Evolutionary conservation across 164 flowering plant species (phyloP), one percentile per base, ranked within the genome.

Genomic region (Warburgia ugandensis): DNA sequence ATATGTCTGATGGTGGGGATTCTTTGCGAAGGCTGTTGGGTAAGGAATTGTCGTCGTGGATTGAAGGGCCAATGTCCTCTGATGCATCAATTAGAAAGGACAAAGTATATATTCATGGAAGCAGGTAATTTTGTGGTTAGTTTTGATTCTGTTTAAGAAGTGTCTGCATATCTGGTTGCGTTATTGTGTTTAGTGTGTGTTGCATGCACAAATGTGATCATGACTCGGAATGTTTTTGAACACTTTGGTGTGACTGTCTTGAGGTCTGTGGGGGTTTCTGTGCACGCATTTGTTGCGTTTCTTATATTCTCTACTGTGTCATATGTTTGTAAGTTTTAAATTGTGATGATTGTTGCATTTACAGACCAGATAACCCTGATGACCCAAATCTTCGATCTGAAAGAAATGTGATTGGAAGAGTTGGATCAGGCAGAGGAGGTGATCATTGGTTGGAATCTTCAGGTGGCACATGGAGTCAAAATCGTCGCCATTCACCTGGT

Each of bases 61-160:
- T 52, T 55, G 69, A 64, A 17, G 68, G 68, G 4, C 57, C 59
- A 5, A 55, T 32, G 29, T 50, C 55, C 19, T 38, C 42, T 41
- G 58, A 66, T 22, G 22, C 19, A 5, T 52, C 55, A 2, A 40
- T 26, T 35, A 38, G 63, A 43, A 71, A 63, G 41, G 65, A 59
- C 21, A 59, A 57, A 26, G 31, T 43, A 35, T 37, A 17, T 40
- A 39, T 47, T 27, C 57, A 45, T 20, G 49, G 51, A 20, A 55
- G 50, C 58, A 74, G 73, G 75, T 68, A 35, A 52, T 8, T 36
- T 25, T n/a, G n/a, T n/a, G n/a, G n/a, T n/a, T n/a, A n/a, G n/a
- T n/a, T n/a, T n/a, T n/a, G n/a, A n/a, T n/a, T n/a, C n/a, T n/a
- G n/a, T n/a, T n/a, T n/a, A n/a, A n/a, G n/a, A n/a, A n/a, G n/a